Base-by-base conservation (phyloP, 768 basidiomycete species). In the Mycena amicta region DNA sequence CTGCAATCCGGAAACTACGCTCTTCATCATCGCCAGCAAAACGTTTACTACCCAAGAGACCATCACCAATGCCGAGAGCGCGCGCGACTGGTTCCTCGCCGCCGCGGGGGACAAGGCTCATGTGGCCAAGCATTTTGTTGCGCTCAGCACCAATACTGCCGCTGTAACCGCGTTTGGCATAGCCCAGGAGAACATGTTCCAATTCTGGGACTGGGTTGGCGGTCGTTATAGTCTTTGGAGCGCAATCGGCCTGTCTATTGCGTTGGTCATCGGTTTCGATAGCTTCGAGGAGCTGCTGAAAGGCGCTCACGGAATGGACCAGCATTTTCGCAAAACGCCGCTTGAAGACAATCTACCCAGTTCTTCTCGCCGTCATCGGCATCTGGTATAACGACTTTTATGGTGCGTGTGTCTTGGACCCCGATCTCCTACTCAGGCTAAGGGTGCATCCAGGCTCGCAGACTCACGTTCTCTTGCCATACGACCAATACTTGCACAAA, bases 181-280 rank as follows among this genome's bases (percentile, higher is more conserved):
- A 69, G 80, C 89, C 46, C 73, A 87, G 59, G 82, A 83, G 65
- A 98, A 98, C 79, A 99, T 99, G 95, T 99, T 99, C 86, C 88
- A 90, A 71, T 98, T 99, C 86, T 99, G 96, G 96, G 97, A 98
- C 75, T 99, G 97, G 97, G 97, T 99, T 62, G 97, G 97, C 61
- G 97, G 97, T 26, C 86, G 96, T 62, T 99, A 99, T 84, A 94
- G 91, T 67, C 81, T 99, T 63, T 98, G 97, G 96, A 95, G 93
- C 61, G 96, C 97, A 28, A 98, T 99, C 66, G 97, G 97, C 58
- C 81, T 98, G 58, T 92, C 92, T 45, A 98, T 99, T 74, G 91
- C 92, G 37, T 79, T 98, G 51, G 89, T 87, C 46, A 91, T 98
- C 67, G 97, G 97, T 3, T 97, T 86, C 71, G 91, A 97, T 33